A percentile compares a stretch with the other conserved stretches of the same genome.
phyloP scores from a whole-genome alignment of 495 filamentous ascomycete species.

The Tuber brumale region DNA sequence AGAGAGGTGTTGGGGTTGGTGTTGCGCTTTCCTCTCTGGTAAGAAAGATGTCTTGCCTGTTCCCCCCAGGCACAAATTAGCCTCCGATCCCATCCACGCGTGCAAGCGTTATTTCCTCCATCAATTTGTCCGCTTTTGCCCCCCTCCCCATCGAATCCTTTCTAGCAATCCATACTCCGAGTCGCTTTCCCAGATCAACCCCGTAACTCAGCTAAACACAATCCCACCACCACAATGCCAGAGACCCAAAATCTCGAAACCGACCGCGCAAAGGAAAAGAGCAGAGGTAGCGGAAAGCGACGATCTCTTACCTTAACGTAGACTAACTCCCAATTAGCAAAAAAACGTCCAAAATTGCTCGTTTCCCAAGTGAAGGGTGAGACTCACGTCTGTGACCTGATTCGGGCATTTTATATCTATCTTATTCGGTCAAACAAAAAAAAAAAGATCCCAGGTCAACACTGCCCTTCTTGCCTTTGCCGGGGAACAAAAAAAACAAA shows the following conservation, averaged over 20 bases:
- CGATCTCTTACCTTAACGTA: slow-evolving; percentile 37
- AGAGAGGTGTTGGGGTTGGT: slow-evolving; percentile 78
- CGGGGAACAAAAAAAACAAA: neutral
- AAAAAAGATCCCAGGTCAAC: slow-evolving; percentile 9
- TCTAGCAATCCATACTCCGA: neutral
- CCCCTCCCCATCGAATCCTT: neutral
- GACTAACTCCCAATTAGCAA: slow-evolving; percentile 26
- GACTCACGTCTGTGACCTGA: slow-evolving; percentile 38
- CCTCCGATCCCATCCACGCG: neutral
- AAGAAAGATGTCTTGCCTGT: slow-evolving; percentile 79
- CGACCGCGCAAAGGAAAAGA: neutral
- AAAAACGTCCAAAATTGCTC: slow-evolving; percentile 1
- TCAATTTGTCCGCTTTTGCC: neutral
- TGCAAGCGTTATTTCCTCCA: neutral
- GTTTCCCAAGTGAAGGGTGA: neutral
- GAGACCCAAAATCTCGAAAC: neutral
- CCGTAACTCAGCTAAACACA: neutral
- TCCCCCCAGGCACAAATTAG: neutral
- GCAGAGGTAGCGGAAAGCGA: neutral
- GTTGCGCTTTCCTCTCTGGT: slow-evolving; percentile 80
- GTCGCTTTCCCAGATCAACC: neutral
- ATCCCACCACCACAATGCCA: neutral
- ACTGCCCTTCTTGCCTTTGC: neutral
- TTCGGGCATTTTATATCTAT: slow-evolving; percentile 36
- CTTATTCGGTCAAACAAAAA: slow-evolving; percentile 2